Conservation (phyloP, 2,329 filamentous ascomycete species). For the Paecilomyces variotii region DNA sequence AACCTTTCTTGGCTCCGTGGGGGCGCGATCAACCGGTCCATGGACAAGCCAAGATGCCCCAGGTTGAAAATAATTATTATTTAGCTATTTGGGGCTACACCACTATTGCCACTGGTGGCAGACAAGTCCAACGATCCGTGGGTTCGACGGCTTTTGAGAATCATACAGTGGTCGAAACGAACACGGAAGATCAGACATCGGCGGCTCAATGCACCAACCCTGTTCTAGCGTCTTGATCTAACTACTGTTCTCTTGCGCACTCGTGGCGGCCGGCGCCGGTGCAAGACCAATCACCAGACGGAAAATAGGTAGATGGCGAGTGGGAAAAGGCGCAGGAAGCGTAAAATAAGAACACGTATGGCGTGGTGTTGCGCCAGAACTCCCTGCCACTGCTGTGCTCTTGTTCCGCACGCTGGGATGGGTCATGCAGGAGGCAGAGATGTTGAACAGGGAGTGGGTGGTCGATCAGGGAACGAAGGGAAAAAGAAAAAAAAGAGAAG, state of each 20-base stretch:
- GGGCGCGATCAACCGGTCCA: not conserved
- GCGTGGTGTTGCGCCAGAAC: not conserved
- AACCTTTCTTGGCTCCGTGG: not conserved
- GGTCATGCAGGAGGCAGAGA: not conserved
- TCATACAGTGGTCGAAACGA: not conserved
- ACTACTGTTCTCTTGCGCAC: not conserved
- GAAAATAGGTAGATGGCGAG: not conserved
- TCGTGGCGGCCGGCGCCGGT: not conserved
- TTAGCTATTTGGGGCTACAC: not conserved
- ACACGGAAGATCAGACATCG: not conserved
- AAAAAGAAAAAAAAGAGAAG: not conserved
- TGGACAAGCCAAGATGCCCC: not conserved
- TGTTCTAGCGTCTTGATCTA: not conserved
- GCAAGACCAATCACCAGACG: not conserved
- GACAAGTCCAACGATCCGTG: not conserved
- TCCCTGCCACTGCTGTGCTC: not conserved
- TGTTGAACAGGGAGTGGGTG: not conserved
- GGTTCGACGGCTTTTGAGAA: not conserved
- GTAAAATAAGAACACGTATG: not conserved
- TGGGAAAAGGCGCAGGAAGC: not conserved
- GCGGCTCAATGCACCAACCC: not conserved
- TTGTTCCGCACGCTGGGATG: not conserved
- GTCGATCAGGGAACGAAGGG: not conserved
- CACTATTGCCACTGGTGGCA: not conserved
- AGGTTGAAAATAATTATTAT: not conserved